Conservation (phyloP, 1,284 basidiomycete genomes). For the Ceratobasidium sp. region DNA sequence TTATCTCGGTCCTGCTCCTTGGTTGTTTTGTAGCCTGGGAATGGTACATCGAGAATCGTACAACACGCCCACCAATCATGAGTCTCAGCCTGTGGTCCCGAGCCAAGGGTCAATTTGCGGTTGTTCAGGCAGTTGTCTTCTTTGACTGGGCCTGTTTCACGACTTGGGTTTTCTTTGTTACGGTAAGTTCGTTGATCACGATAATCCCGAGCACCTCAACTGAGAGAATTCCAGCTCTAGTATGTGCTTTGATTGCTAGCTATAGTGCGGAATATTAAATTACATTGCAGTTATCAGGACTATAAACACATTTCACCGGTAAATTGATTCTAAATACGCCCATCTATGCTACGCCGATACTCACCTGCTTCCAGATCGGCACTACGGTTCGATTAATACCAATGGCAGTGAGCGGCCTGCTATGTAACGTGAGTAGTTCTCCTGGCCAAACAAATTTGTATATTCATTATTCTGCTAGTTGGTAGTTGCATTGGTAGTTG, state of each 20-base stretch:
- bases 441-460: conserved; percentile 44
- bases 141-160: conserved; percentile 61
- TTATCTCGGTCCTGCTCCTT: conserved; percentile 67
- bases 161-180: conserved; percentile 63
- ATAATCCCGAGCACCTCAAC: background rate
- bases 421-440: conserved; percentile 64
- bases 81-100: conserved; percentile 71
- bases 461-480: conserved; percentile 45
- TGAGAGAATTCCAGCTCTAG: conserved; percentile 56
- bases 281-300: conserved; percentile 60
- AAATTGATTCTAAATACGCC: background rate
- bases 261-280: background rate
- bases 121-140: conserved; percentile 72
- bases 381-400: conserved; percentile 82
- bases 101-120: conserved; percentile 68
- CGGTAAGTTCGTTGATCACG: conserved; percentile 50
- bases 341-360: background rate
- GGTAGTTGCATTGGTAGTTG: conserved; percentile 67
- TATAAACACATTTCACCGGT: conserved; percentile 60
- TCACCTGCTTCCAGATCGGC: conserved; percentile 52
- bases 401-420: conserved; percentile 71
- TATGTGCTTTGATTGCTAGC: background rate
- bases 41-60: conserved; percentile 59
- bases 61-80: conserved; percentile 69
- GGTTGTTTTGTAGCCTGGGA: conserved; percentile 74